phyloP scores from a whole-genome alignment of 495 filamentous ascomycete species.

The Penicillium lagena region DNA sequence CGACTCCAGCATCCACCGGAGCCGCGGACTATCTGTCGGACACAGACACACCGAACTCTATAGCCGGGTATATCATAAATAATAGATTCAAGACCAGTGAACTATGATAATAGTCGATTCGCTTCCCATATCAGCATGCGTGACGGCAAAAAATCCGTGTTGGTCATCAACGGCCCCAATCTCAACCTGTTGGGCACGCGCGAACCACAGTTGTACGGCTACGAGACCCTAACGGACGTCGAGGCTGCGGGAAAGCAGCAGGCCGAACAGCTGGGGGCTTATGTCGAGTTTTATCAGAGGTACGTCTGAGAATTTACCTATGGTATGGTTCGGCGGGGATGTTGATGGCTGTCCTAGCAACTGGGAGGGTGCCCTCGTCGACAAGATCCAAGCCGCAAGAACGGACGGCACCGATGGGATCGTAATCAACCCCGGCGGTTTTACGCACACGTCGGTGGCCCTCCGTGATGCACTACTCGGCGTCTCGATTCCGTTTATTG shows the following conservation, averaged over 20 bases:
- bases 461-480: constrained; percentile 53
- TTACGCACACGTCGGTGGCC: constrained; percentile 54
- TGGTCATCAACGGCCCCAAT: constrained; percentile 58
- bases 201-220: constrained; percentile 55
- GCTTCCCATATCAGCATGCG: too few relatives aligned
- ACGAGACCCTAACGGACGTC: constrained; percentile 48
- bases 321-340: too few relatives aligned
- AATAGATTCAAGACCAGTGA: too few relatives aligned
- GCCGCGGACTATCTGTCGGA: too few relatives aligned
- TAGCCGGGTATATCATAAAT: too few relatives aligned
- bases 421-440: constrained; percentile 53
- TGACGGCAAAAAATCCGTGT: too few relatives aligned
- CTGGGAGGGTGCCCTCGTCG: constrained; percentile 48
- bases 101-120: too few relatives aligned
- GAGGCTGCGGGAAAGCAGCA: constrained; percentile 24
- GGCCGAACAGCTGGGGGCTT: constrained; percentile 40
- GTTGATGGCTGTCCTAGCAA: constrained; percentile 12
- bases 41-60: too few relatives aligned
- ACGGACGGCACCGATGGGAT: constrained; percentile 21
- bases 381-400: constrained; percentile 39
- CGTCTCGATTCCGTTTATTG: constrained; percentile 56
- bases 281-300: too few relatives aligned
- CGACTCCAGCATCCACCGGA: too few relatives aligned
- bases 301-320: too few relatives aligned
- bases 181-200: constrained; percentile 61